Evolutionary conservation across 2,329 filamentous ascomycete species (phyloP).

Genomic region (Amauroascus niger): DNA sequence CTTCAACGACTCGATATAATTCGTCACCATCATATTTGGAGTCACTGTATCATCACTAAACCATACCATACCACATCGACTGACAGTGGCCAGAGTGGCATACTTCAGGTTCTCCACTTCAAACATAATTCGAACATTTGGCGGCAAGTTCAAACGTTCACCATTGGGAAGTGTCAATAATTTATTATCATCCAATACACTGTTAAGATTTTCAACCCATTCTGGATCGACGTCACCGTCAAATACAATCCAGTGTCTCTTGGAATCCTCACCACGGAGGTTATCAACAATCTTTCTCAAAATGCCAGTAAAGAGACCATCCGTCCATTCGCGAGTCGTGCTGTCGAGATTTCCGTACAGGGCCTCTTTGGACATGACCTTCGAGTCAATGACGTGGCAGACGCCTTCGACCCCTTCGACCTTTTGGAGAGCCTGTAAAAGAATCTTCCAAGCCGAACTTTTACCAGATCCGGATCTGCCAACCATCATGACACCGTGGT

Average conservation of each 20-base stretch:
- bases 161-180: slow-evolving; percentile 92
- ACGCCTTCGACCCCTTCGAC: slow-evolving; percentile 90
- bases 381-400: slow-evolving; percentile 95
- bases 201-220: slow-evolving; percentile 99
- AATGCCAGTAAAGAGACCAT: slow-evolving; percentile 95
- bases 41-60: slow-evolving; percentile 98
- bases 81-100: slow-evolving; percentile 94
- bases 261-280: slow-evolving; percentile 88
- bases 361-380: slow-evolving; percentile 99
- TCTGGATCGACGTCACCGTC: slow-evolving; percentile 98
- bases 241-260: slow-evolving; percentile 98
- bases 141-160: slow-evolving; percentile 86
- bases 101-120: slow-evolving; percentile 98
- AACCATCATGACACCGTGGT: slow-evolving; percentile 99
- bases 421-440: slow-evolving; percentile 81
- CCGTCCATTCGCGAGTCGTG: slow-evolving; percentile 97
- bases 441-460: slow-evolving; percentile 84
- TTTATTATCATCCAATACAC: slow-evolving; percentile 98
- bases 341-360: slow-evolving; percentile 92
- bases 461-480: slow-evolving; percentile 96
- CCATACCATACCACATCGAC: slow-evolving; percentile 99
- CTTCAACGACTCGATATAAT: slow-evolving; percentile 78
- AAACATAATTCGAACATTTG: slow-evolving; percentile 98
- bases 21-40: slow-evolving; percentile 78
- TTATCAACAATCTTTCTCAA: slow-evolving; percentile 98